Conservation (phyloP, 345 rosid genomes). For the rapeseed (Brassica napus) region DNA sequence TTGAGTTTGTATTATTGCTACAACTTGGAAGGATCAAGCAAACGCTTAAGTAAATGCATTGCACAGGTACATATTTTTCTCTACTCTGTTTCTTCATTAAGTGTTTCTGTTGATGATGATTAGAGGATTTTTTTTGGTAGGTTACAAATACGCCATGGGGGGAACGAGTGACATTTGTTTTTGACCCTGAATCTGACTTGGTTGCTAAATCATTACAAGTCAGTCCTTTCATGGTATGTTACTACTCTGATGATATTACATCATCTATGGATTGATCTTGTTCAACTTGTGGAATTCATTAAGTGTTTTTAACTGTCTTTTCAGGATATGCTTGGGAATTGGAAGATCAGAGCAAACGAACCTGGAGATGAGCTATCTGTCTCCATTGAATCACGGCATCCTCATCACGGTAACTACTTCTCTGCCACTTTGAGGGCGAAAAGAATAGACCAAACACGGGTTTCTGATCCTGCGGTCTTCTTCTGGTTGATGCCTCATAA, state of each 20-base stretch:
- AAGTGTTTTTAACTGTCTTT: background rate
- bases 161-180: slow-evolving; percentile 74
- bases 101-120: background rate
- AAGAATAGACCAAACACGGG: slow-evolving; percentile 40
- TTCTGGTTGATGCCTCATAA: slow-evolving; percentile 99
- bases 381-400: slow-evolving; percentile 69
- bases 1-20: slow-evolving; percentile 45
- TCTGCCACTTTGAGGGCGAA: slow-evolving; percentile 68
- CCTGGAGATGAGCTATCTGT: slow-evolving; percentile 70
- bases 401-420: slow-evolving; percentile 77
- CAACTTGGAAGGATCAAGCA: slow-evolving; percentile 42
- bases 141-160: slow-evolving; percentile 99
- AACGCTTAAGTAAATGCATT: slow-evolving; percentile 67
- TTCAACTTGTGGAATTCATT: background rate
- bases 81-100: background rate
- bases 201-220: slow-evolving; percentile 5
- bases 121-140: slow-evolving; percentile 40
- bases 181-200: slow-evolving; percentile 58
- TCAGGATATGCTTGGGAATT: slow-evolving; percentile 89
- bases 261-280: background rate
- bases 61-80: slow-evolving; percentile 58
- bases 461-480: slow-evolving; percentile 55
- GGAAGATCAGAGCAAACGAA: slow-evolving; percentile 68
- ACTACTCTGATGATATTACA: background rate
- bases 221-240: slow-evolving; percentile 74